Base-by-base conservation (phyloP, 768 basidiomycete species). In the Leccinum sublutescens region DNA sequence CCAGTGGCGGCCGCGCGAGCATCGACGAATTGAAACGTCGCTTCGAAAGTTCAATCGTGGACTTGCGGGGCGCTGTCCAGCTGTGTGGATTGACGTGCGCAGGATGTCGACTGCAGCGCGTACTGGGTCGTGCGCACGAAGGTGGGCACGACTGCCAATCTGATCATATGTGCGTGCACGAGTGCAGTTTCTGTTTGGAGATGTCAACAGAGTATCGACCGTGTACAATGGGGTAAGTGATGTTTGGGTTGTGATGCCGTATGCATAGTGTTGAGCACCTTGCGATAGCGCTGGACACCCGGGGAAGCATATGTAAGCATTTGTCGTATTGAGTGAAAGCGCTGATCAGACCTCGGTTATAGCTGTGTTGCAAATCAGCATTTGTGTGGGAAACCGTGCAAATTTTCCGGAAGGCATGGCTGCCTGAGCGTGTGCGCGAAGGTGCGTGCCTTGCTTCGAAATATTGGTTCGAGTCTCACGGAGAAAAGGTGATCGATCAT, bases 341-440 rank as follows among this genome's bases (percentile, higher is more conserved):
- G 6, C 17, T 5, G n/a, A 33, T 40, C 4, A 62, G 10, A 0
- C 27, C 36, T 45, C 21, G 10, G 48, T 49, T 51, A 17, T 34
- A 87, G 86, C 57, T 87, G 85, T 60, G 70, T 77, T 31, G 75
- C 80, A 1, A 78, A 76, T 36, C 65, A 71, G 25, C 85, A 87
- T 72, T 64, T 86, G 17, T 87, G 85, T 50, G 86, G 85, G 8
- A 73, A 79, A 51, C 65, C 69, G 10, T 87, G 86, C 65, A 66
- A 66, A 34, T 71, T 84, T 12, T 64, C 66, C 3, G 79, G 77
- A 31, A 81, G 75, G 56, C 69, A 71, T 40, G 86, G 85, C 1
- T 87, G 86, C 59, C 68, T 83, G 25, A 71, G 68, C 6, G 68
- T 78, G 21, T 87, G 86, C 57, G 77, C 78, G 4, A 82, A 83